phyloP scores from a whole-genome alignment of 768 basidiomycete species.

The Auricularia sp. region DNA sequence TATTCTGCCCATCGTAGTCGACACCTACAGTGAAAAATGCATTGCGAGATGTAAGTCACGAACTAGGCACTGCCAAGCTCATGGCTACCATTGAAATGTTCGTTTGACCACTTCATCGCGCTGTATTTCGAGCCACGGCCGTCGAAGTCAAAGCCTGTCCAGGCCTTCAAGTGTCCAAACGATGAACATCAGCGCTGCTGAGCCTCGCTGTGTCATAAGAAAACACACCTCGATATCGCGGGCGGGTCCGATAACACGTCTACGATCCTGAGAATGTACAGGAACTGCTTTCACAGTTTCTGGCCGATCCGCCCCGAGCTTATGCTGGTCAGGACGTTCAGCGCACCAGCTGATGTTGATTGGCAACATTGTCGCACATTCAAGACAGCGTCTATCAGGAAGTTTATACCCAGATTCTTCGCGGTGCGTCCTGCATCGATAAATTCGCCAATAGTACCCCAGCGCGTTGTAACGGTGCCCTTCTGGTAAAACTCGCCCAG shows the following conservation, averaged over 20 bases:
- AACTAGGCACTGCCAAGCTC: too few species aligned
- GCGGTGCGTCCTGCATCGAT: constrained; percentile 61
- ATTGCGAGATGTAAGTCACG: too few species aligned
- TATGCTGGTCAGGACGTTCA: constrained; percentile 42
- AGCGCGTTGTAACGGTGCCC: constrained; percentile 60
- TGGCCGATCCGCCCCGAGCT: constrained; percentile 70
- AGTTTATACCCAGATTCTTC: constrained; percentile 54
- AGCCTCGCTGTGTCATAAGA: neutral
- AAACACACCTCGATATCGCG: constrained; percentile 56
- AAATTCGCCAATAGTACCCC: constrained; percentile 81
- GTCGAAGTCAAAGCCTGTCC: constrained; percentile 83
- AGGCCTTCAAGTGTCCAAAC: constrained; percentile 37
- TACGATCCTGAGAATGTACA: constrained; percentile 59
- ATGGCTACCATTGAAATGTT: constrained; percentile 63
- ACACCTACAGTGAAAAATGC: constrained; percentile 37
- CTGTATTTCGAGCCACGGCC: constrained; percentile 64
- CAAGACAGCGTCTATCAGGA: constrained; percentile 80
- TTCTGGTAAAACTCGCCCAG: constrained; percentile 78
- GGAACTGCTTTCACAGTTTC: constrained; percentile 64
- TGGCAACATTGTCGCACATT: constrained; percentile 43
- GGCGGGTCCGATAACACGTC: constrained; percentile 46
- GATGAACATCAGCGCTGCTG: constrained; percentile 1
- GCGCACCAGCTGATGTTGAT: neutral
- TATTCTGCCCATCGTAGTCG: constrained; percentile 70
- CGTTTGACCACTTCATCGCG: constrained; percentile 57